Evolutionary conservation across 2,329 filamentous ascomycete species (phyloP), one percentile per base, ranked within the genome.

Genomic region (Venturia asperata): DNA sequence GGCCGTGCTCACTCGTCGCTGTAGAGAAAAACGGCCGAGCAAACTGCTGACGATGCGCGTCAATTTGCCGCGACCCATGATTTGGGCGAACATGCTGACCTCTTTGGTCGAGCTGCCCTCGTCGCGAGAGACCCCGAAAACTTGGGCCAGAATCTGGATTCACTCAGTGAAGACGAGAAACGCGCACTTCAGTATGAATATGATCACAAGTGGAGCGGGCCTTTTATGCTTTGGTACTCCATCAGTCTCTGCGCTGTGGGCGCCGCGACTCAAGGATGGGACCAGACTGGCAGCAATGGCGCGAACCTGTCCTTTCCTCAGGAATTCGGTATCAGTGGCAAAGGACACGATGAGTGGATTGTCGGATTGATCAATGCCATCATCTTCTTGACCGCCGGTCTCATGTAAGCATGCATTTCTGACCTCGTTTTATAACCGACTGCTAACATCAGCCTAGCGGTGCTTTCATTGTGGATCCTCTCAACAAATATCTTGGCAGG

Each of bases 101-200:
- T 77, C 5, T 76, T 78, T 66, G 73, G 68, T 34, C 68, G 69
- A 39, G 73, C 74, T 71, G 74, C 76, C 68, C 71, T 78, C 42
- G 75, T 77, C 9, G 77, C 87, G 17, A 85, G 84, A 0, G 83
- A 71, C 21, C 71, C 71, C 0, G 60, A 68, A 3, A 47, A 45
- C 5, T 72, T 72, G 61, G 52, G 30, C 19, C 66, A 69, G 30
- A 56, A 52, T 1, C 1, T 68, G 17, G 58, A 45, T 43, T 64
- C 67, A 27, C 64, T 69, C 34, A 41, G 30, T 42, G 68, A 65
- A 9, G 43, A 66, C 24, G 68, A 69, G 47, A 61, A 43, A 17
- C 39, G 17, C 17, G 64, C 64, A 1, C 66, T 69, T 21, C 24
- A 34, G 15, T 65, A 66, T 41, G 68, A 69, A 56, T 66, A 47